Base-by-base conservation (phyloP, 768 basidiomycete species). In the Russula brevipes region DNA sequence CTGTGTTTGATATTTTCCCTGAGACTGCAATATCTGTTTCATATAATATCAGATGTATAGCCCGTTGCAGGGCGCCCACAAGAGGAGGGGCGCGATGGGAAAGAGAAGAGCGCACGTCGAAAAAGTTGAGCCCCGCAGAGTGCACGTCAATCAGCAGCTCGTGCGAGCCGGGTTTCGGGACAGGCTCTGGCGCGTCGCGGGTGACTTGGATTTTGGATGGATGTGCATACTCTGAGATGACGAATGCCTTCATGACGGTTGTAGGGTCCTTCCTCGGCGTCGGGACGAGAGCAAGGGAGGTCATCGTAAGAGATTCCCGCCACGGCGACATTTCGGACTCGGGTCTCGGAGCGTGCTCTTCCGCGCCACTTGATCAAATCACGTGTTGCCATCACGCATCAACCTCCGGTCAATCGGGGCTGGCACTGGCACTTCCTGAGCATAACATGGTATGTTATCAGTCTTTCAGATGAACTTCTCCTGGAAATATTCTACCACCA, bases 1-100 rank as follows among this genome's bases (percentile, higher is more conserved):
- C 70, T 94, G 87, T 58, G 75, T 73, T 70, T 96, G 94, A 72
- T 96, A 89, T 77, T 90, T 94, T 53, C 94, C 94, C 74, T 94
- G 91, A 0, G 85, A 78, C 76, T 94, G 92, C 33, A 96, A 76
- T 66, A 93, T 91, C 85, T 90, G 65, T 19, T 66, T 92, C 90
- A 85, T 90, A 64, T 24, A 38, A 12, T 9, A 16, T 49, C 19
- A 35, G 24, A 24, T 3, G 17, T 7, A n/a, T 4, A 19, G 42
- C 3, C 0, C 8, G 31, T 36, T 7, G 33, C 12, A 14, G 35
- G 8, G 12, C 17, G 16, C 9, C 49, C 68, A 24, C 66, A 47
- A 41, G 54, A 24, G 10, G 30, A 41, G 50, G 17, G 24, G 52
- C 12, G 24, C 45, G 36, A 36, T 11, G 16, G 41, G 31, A 35